A percentile compares a stretch with the other conserved stretches of the same genome.
phyloP scores from a whole-genome alignment of 352 stramenopile genomes.

The Globisporangium irregulare region DNA sequence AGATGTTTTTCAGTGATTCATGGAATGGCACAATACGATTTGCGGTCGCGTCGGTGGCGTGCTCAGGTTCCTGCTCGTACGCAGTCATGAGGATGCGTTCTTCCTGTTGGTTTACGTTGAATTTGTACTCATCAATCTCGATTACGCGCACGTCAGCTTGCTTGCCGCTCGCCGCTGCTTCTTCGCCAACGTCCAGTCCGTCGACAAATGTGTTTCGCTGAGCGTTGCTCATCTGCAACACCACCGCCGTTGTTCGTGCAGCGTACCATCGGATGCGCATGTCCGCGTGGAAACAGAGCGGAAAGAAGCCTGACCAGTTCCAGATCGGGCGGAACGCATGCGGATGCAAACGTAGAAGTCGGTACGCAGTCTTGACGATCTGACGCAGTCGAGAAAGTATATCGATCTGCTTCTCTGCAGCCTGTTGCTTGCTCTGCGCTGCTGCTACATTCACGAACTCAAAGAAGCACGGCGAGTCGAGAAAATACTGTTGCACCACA shows the following conservation, averaged over 20 bases:
- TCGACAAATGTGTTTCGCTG: slow-evolving; percentile 66
- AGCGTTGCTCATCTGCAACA: slow-evolving; percentile 67
- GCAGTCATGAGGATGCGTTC: slow-evolving; percentile 43
- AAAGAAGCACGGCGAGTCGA: slow-evolving; percentile 73
- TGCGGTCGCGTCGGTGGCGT: not conserved
- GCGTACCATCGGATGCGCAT: slow-evolving; percentile 57
- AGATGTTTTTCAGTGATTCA: slow-evolving; percentile 76
- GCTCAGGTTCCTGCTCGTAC: slow-evolving; percentile 20
- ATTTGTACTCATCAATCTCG: slow-evolving; percentile 55
- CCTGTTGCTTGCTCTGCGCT: slow-evolving; percentile 33
- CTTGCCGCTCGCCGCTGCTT: slow-evolving; percentile 37
- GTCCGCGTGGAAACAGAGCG: slow-evolving; percentile 76
- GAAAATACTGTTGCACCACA: slow-evolving; percentile 62
- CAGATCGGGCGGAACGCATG: slow-evolving; percentile 56
- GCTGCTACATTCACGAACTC: slow-evolving; percentile 52
- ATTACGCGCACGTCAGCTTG: slow-evolving; percentile 40
- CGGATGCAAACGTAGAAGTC: slow-evolving; percentile 50
- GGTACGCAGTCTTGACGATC: slow-evolving; percentile 59
- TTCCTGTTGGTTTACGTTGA: slow-evolving; percentile 40
- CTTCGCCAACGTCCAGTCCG: slow-evolving; percentile 44
- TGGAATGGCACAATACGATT: slow-evolving; percentile 50
- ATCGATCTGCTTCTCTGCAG: slow-evolving; percentile 22
- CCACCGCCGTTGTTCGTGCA: slow-evolving; percentile 45
- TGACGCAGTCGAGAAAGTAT: slow-evolving; percentile 37
- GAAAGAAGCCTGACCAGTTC: slow-evolving; percentile 83